Conservation (phyloP, 2,329 filamentous ascomycete genomes). For the Didymella lethalis region DNA sequence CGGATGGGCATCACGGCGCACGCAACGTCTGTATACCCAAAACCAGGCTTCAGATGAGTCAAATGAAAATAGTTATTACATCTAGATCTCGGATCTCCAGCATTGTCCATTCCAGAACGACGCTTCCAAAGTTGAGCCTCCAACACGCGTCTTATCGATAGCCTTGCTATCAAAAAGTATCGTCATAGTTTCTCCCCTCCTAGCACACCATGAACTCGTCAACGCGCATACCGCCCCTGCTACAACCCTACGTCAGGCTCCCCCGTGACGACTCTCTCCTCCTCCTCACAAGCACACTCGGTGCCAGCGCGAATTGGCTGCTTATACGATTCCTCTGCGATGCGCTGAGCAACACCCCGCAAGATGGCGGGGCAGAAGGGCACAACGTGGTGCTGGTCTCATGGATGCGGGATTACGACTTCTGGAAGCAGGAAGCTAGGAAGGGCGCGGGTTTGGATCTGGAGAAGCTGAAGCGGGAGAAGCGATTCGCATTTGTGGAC, state of each 20-base stretch:
- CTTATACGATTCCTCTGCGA: slow-evolving; percentile 60
- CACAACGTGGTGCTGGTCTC: slow-evolving; percentile 74
- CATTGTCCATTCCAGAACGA: no score
- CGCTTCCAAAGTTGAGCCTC: no score
- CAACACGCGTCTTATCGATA: slow-evolving; percentile 14
- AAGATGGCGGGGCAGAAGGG: slow-evolving; percentile 41
- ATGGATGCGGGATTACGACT: slow-evolving; percentile 78
- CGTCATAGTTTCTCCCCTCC: slow-evolving; percentile 17
- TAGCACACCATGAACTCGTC: slow-evolving; percentile 47
- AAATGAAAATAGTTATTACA: no score
- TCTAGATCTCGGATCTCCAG: no score
- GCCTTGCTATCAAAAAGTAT: no score
- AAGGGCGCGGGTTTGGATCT: slow-evolving; percentile 78
- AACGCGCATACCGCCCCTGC: slow-evolving; percentile 66
- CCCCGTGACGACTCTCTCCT: slow-evolving; percentile 67
- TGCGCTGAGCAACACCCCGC: slow-evolving; percentile 47
- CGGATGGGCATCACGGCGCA: no score
- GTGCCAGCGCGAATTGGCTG: slow-evolving; percentile 63
- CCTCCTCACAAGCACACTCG: slow-evolving; percentile 71
- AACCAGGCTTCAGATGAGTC: no score
- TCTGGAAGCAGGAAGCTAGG: slow-evolving; percentile 77
- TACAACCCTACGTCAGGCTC: slow-evolving; percentile 69
- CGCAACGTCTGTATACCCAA: no score
- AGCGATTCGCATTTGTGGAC: slow-evolving; percentile 76
- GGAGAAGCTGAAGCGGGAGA: slow-evolving; percentile 63